Percentiles rank a stretch among this genome's conserved stretches.
Evolutionary conservation across 345 rosid genomes (phyloP).

Genomic region (Eucalyptus urophylla): DNA sequence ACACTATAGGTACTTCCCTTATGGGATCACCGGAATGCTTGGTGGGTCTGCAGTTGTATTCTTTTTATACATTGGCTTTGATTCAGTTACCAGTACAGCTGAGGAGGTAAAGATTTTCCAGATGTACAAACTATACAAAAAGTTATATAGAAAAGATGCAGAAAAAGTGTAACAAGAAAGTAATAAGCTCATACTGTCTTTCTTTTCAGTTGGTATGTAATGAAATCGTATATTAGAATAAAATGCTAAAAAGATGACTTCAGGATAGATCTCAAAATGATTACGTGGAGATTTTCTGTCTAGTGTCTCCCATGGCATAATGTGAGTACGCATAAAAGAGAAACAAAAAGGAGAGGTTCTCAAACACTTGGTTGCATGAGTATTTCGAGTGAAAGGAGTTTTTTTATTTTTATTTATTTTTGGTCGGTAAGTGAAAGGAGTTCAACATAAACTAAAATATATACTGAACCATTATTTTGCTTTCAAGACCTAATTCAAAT

Average conservation of each 20-base stretch:
- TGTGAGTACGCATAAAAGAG: not conserved
- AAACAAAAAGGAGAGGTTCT: not conserved
- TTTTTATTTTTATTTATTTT: no score
- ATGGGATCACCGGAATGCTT: constrained; percentile 91
- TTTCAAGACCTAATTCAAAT: not conserved
- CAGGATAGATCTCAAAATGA: not conserved
- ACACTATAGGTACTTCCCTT: constrained; percentile 60
- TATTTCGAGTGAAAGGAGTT: not conserved
- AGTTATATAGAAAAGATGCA: not conserved
- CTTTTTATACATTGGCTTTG: constrained; percentile 91
- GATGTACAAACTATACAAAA: not conserved
- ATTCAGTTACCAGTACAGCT: constrained; percentile 94
- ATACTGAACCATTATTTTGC: not conserved
- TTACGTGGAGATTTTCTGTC: not conserved
- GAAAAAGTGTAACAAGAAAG: not conserved
- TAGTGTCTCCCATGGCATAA: not conserved
- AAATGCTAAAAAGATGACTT: not conserved
- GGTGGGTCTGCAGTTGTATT: constrained; percentile 97
- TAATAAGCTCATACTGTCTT: not conserved
- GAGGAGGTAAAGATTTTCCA: constrained; percentile 53
- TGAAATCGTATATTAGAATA: not conserved
- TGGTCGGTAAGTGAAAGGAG: not conserved
- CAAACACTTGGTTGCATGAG: not conserved
- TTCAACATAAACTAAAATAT: not conserved
- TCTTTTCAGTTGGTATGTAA: not conserved